Conservation (phyloP, 805 yeast species). For the Yarrowia sp. region DNA sequence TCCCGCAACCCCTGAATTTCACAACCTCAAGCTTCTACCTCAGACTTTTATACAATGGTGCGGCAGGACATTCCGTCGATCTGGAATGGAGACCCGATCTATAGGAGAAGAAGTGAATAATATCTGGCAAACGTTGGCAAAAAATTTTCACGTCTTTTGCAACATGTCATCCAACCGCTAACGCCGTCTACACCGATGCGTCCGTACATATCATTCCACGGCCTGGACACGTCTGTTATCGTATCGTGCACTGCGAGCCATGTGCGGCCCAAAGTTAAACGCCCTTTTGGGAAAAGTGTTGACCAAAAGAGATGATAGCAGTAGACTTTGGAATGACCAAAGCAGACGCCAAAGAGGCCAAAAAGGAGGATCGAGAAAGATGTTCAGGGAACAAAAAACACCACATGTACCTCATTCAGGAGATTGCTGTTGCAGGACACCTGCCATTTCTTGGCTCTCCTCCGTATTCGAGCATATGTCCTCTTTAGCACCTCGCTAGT, state of each 20-base stretch:
- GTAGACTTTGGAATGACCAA: slow-evolving; percentile 1
- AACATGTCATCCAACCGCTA: too few relatives aligned
- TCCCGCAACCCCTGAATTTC: slow-evolving; percentile 5
- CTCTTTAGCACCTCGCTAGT: too few relatives aligned
- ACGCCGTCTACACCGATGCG: too few relatives aligned
- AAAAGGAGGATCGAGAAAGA: neutral
- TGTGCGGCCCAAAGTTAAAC: neutral
- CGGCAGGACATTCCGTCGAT: slow-evolving; percentile 24
- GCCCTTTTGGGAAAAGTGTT: neutral
- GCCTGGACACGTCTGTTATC: too few relatives aligned
- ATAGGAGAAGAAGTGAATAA: too few relatives aligned
- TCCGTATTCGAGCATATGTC: too few relatives aligned
- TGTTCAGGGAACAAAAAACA: too few relatives aligned
- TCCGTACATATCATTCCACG: too few relatives aligned
- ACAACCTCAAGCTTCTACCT: neutral
- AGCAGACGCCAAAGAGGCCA: neutral
- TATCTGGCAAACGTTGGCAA: too few relatives aligned
- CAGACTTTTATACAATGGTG: slow-evolving; percentile 5
- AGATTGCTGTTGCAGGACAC: too few relatives aligned
- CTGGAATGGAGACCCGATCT: neutral
- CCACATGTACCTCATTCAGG: too few relatives aligned
- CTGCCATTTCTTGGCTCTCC: too few relatives aligned
- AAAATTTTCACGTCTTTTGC: neutral
- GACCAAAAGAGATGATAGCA: neutral
- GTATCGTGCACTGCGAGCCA: neutral